A percentile compares a stretch with the other conserved stretches of the same genome.
These are phyloP conservation scores for Chaetomium tenue DNA, from an alignment of 495 filamentous ascomycete species.

Conservation along the genomic window DNA sequence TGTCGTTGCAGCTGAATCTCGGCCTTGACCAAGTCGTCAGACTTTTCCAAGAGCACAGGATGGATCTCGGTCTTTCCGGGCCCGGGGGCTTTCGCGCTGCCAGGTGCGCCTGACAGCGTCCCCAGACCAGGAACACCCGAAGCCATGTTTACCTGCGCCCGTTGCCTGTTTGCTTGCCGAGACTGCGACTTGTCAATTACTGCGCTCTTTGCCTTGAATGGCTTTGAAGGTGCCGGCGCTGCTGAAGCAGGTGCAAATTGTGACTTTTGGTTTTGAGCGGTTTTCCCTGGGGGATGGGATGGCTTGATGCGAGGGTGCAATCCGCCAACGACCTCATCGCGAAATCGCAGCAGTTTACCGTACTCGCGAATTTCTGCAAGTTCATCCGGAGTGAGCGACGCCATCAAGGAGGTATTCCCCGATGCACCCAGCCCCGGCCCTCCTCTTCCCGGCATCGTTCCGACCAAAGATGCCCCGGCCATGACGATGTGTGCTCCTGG, in stretches of 20 bases:
- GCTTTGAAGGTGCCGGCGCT: constrained; percentile 26
- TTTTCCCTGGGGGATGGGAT: constrained; percentile 54
- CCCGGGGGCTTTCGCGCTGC: constrained; percentile 34
- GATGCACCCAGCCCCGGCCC: constrained; percentile 1
- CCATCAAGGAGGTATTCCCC: constrained; percentile 17
- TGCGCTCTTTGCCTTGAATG: constrained; percentile 26
- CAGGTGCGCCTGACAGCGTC: constrained; percentile 23
- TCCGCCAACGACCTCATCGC: constrained; percentile 36
- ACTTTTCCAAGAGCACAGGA: constrained; percentile 79
- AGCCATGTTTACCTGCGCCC: constrained; percentile 28
- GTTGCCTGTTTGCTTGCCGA: constrained; percentile 41
- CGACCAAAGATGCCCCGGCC: constrained; percentile 27
- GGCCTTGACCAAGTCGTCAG: constrained; percentile 76
- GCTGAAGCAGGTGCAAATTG: constrained; percentile 30
- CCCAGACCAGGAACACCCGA: constrained; percentile 31
- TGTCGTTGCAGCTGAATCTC: constrained; percentile 78
- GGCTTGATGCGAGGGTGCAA: constrained; percentile 43
- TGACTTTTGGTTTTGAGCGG: constrained; percentile 27
- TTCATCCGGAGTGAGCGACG: constrained; percentile 30
- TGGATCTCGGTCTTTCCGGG: constrained; percentile 58
- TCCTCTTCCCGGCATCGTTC: constrained; percentile 17
- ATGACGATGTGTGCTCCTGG: constrained; percentile 13
- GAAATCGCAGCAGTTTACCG: constrained; percentile 40
- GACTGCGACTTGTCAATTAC: constrained; percentile 40
- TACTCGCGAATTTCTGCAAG: constrained; percentile 33